Percentiles rank a stretch among this genome's conserved stretches.
Conservation (phyloP, 2,329 filamentous ascomycete species). For the Cercospora brassicicola region DNA sequence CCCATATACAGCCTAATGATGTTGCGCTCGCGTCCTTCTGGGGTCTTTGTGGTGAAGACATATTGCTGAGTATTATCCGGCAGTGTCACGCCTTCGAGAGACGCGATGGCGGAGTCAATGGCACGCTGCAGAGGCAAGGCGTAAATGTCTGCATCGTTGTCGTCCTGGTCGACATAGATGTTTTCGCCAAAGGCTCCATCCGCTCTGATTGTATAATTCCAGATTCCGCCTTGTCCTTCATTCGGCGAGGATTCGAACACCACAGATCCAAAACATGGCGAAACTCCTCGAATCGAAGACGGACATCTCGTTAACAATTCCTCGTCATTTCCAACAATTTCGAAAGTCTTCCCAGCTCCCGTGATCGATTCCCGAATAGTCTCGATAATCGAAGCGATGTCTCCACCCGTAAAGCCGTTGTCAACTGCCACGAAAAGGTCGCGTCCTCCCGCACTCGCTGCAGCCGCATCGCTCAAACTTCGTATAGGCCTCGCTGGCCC, state of each 20-base stretch:
- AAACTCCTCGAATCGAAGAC: conserved; percentile 59
- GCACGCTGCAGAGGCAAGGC: conserved; percentile 75
- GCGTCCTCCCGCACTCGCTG: conserved; percentile 58
- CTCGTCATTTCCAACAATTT: conserved; percentile 56
- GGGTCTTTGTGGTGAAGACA: conserved; percentile 71
- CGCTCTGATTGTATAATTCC: conserved; percentile 83
- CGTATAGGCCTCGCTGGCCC: conserved; percentile 62
- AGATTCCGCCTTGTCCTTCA: conserved; percentile 65
- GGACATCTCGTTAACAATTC: conserved; percentile 64
- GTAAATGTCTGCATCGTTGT: conserved; percentile 77
- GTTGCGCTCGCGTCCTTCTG: conserved; percentile 63
- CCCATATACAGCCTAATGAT: conserved; percentile 72
- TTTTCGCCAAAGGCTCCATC: conserved; percentile 68
- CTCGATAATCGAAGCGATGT: conserved; percentile 71
- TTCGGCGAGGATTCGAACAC: conserved; percentile 73
- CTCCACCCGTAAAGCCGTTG: conserved; percentile 65
- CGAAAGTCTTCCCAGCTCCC: conserved; percentile 56
- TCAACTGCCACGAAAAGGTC: conserved; percentile 77
- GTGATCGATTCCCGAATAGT: conserved; percentile 60
- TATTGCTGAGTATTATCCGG: conserved; percentile 60
- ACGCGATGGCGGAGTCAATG: conserved; percentile 71
- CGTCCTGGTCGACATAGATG: conserved; percentile 63
- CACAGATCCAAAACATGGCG: conserved; percentile 70
- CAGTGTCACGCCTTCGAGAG: conserved; percentile 49
- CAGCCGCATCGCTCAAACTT: conserved; percentile 64